Conservation (phyloP, 768 basidiomycete genomes). For the Suillus occidentalis region DNA sequence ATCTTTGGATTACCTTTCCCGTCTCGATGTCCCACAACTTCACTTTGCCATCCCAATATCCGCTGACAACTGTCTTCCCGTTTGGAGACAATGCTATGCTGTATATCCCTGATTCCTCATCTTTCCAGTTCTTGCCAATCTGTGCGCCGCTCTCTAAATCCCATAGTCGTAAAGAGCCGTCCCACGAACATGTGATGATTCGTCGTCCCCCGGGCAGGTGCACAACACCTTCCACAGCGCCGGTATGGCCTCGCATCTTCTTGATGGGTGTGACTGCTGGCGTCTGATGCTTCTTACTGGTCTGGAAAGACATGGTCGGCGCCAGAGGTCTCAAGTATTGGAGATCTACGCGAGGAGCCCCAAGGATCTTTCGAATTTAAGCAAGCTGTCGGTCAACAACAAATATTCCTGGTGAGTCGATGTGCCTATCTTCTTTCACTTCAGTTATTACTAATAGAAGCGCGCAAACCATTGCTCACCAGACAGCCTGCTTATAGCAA, state of each 20-base stretch:
- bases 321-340: too few relatives aligned
- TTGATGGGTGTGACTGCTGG: too few relatives aligned
- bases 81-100: neutral
- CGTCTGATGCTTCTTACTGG: too few relatives aligned
- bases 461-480: too few relatives aligned
- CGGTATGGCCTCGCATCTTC: too few relatives aligned
- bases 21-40: neutral
- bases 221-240: neutral
- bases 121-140: neutral
- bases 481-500: too few relatives aligned
- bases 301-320: too few relatives aligned
- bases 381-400: too few relatives aligned
- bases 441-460: too few relatives aligned
- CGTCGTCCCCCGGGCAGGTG: neutral
- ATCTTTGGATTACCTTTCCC: neutral
- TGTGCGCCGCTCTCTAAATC: neutral
- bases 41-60: neutral
- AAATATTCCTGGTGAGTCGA: too few relatives aligned
- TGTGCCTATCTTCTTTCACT: too few relatives aligned
- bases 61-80: neutral
- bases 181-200: neutral
- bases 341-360: neutral
- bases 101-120: neutral
- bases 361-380: too few relatives aligned
- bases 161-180: neutral